Percentiles rank a stretch among this genome's conserved stretches.
Evolutionary conservation across 2,329 filamentous ascomycete species (phyloP).

Genomic region (Beauveria sp.): DNA sequence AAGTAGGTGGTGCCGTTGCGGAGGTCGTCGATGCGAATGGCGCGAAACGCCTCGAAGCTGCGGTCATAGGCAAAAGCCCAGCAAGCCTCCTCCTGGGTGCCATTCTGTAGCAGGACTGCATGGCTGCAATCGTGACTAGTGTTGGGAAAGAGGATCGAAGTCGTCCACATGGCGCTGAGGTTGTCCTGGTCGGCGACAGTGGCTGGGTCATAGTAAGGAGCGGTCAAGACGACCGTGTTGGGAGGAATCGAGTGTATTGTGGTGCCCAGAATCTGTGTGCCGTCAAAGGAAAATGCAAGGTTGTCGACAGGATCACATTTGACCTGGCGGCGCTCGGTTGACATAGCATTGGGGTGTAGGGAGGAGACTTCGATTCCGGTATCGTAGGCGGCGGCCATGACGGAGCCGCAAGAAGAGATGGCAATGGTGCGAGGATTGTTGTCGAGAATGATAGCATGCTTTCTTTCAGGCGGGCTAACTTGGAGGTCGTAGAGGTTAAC

Average conservation of each 20-base stretch:
- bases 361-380: slow-evolving; percentile 85
- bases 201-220: slow-evolving; percentile 70
- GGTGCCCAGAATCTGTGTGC: slow-evolving; percentile 70
- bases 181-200: slow-evolving; percentile 57
- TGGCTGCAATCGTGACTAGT: slow-evolving; percentile 73
- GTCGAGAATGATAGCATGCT: slow-evolving; percentile 69
- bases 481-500: slow-evolving; percentile 77
- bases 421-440: slow-evolving; percentile 72
- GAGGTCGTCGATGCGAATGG: slow-evolving; percentile 66
- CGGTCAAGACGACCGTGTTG: slow-evolving; percentile 68
- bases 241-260: slow-evolving; percentile 57
- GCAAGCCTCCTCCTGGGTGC: slow-evolving; percentile 54
- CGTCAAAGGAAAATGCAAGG: slow-evolving; percentile 68
- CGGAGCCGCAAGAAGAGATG: slow-evolving; percentile 71
- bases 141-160: slow-evolving; percentile 76
- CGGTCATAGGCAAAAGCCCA: slow-evolving; percentile 76
- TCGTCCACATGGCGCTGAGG: slow-evolving; percentile 73
- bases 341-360: slow-evolving; percentile 53
- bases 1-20: slow-evolving; percentile 74
- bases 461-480: slow-evolving; percentile 56
- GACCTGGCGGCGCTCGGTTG: slow-evolving; percentile 64
- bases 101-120: slow-evolving; percentile 59
- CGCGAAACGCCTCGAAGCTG: slow-evolving; percentile 69
- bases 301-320: slow-evolving; percentile 71
- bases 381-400: slow-evolving; percentile 77